phyloP scores from a whole-genome alignment of 768 basidiomycete genomes.

The Pulveroboletus ravenelii region DNA sequence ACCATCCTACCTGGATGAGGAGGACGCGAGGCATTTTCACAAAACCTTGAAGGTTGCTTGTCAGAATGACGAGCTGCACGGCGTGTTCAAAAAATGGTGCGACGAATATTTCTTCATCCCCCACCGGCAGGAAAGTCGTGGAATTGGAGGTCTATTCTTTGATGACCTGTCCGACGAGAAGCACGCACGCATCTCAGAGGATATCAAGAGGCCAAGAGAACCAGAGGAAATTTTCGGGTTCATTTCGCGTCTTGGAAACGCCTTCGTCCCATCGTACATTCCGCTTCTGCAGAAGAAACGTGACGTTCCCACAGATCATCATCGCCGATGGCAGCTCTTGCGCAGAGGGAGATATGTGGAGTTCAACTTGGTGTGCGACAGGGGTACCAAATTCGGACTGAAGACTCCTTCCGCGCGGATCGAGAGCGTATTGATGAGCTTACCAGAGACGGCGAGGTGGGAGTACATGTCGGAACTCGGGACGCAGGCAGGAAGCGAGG shows the following conservation, averaged over 20 bases:
- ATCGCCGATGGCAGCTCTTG: slow-evolving; percentile 90
- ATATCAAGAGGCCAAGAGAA: slow-evolving; percentile 46
- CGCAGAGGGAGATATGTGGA: slow-evolving; percentile 92
- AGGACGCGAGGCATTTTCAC: slow-evolving; percentile 89
- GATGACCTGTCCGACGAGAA: slow-evolving; percentile 76
- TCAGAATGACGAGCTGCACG: slow-evolving; percentile 67
- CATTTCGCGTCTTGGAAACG: slow-evolving; percentile 63
- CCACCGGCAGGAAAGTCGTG: slow-evolving; percentile 81
- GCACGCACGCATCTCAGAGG: slow-evolving; percentile 57
- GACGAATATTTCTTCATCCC: slow-evolving; percentile 95
- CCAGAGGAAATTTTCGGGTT: slow-evolving; percentile 74
- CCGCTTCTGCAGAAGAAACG: slow-evolving; percentile 71
- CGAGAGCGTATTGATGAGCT: slow-evolving; percentile 86
- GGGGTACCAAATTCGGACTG: slow-evolving; percentile 85
- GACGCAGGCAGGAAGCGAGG: slow-evolving; percentile 54
- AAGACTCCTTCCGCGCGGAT: slow-evolving; percentile 82
- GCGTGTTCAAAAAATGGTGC: slow-evolving; percentile 89
- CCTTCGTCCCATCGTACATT: slow-evolving; percentile 87
- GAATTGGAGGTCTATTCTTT: slow-evolving; percentile 94
- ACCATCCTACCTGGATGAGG: slow-evolving; percentile 85
- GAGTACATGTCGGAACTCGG: slow-evolving; percentile 84
- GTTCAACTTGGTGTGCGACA: slow-evolving; percentile 84
- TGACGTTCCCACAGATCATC: slow-evolving; percentile 54
- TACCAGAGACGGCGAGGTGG: slow-evolving; percentile 85
- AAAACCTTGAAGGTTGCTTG: slow-evolving; percentile 68